Evolutionary conservation across 1,139 yeast species (phyloP).

Genomic region (Debaryomyces robertsiae): DNA sequence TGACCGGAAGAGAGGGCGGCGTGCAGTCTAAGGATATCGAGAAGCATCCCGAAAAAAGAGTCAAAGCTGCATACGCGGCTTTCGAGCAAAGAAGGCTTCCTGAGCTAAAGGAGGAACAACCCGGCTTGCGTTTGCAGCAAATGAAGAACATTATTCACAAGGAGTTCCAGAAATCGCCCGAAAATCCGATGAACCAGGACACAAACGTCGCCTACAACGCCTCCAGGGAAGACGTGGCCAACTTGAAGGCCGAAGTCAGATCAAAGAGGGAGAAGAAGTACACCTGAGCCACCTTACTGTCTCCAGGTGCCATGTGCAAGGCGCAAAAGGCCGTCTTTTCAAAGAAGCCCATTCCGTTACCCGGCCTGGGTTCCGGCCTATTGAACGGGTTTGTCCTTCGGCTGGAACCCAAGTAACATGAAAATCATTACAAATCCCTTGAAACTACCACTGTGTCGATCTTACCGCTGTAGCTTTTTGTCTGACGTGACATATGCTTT

Average conservation of each 20-base stretch:
- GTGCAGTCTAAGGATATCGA: constrained; percentile 66
- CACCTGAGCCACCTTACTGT: constrained; percentile 18
- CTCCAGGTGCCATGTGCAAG: no score
- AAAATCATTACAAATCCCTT: not conserved
- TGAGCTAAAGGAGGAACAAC: constrained; percentile 71
- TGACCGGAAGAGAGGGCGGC: constrained; percentile 59
- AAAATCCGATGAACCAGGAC: constrained; percentile 83
- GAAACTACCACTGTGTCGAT: no score
- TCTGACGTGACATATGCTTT: not conserved
- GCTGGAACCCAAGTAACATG: not conserved
- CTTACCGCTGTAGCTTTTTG: not conserved
- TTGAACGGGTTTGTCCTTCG: no score
- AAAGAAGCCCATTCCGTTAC: not conserved
- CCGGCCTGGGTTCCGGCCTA: not conserved
- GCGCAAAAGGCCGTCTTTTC: no score
- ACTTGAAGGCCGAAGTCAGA: constrained; percentile 54
- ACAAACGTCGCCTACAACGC: constrained; percentile 69
- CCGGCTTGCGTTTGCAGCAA: constrained; percentile 81
- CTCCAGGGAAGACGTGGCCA: constrained; percentile 52
- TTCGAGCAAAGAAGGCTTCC: constrained; percentile 75
- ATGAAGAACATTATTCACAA: constrained; percentile 71
- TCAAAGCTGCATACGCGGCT: constrained; percentile 77
- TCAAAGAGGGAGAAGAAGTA: constrained; percentile 47
- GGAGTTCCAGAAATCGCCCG: constrained; percentile 80
- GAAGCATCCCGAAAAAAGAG: constrained; percentile 87